A percentile compares a stretch with the other conserved stretches of the same genome.
These are phyloP conservation scores for Orychophragmus violaceus DNA, from an alignment of 345 rosid genomes.

Conservation along the genomic window DNA sequence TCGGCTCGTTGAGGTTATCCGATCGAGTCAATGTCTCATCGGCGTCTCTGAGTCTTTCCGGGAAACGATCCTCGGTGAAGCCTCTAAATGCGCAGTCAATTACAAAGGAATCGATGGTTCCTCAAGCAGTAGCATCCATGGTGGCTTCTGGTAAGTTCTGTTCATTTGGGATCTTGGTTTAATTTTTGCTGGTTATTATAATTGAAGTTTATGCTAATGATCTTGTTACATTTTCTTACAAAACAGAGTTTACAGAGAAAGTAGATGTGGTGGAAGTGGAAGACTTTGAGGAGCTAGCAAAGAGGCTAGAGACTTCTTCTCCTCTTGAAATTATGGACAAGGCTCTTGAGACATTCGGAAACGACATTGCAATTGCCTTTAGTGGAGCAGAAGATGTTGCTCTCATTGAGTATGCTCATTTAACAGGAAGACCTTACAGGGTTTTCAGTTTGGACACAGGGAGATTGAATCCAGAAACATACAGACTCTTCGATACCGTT, in stretches of 20 bases:
- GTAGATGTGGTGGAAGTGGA: slow-evolving; percentile 49
- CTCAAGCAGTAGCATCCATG: not conserved
- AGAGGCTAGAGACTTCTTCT: slow-evolving; percentile 55
- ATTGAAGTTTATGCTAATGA: slow-evolving; percentile 18
- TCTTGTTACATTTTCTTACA: not conserved
- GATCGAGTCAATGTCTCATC: slow-evolving; percentile 38
- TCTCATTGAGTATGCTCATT: slow-evolving; percentile 76
- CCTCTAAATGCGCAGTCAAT: slow-evolving; percentile 58
- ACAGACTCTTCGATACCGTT: slow-evolving; percentile 59
- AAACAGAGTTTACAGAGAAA: slow-evolving; percentile 41
- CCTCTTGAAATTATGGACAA: slow-evolving; percentile 84
- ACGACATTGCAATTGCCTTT: slow-evolving; percentile 81
- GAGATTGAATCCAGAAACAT: slow-evolving; percentile 85
- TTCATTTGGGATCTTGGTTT: not conserved
- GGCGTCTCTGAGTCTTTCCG: slow-evolving; percentile 33
- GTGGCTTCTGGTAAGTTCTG: slow-evolving; percentile 48
- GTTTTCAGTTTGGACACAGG: slow-evolving; percentile 94
- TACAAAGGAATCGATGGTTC: slow-evolving; percentile 25
- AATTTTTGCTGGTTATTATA: not conserved
- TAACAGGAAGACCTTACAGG: slow-evolving; percentile 80
- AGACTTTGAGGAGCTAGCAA: slow-evolving; percentile 57
- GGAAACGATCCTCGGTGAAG: slow-evolving; percentile 38
- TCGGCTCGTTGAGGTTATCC: slow-evolving; percentile 45
- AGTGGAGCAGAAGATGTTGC: slow-evolving; percentile 96
- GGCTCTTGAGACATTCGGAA: slow-evolving; percentile 75